Conservation (phyloP, 1,284 basidiomycete genomes). For the Rhodotorula sp. region DNA sequence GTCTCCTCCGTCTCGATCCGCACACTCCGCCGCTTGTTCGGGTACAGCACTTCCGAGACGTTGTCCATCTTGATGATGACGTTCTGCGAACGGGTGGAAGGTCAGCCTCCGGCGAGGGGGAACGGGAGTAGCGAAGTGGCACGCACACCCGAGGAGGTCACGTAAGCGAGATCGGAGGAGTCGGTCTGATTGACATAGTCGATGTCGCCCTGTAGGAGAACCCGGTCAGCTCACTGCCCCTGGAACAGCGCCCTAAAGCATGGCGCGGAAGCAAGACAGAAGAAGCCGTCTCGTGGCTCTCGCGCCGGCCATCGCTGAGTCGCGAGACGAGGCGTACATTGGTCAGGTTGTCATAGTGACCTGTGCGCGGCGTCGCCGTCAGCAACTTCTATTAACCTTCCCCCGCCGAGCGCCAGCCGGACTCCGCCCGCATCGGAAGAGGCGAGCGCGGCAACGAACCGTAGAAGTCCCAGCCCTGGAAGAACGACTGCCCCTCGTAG, state of each 20-base stretch:
- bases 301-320: not conserved
- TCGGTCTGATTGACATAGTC: constrained; percentile 33
- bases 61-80: constrained; percentile 40
- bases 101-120: too few species aligned
- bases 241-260: too few species aligned
- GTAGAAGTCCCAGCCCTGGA: constrained; percentile 33
- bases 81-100: not conserved
- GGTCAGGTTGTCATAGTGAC: constrained; percentile 37
- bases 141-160: constrained; percentile 30
- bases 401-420: too few species aligned
- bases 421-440: too few species aligned
- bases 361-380: not conserved
- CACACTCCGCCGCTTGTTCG: constrained; percentile 29
- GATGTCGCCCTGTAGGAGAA: constrained; percentile 24
- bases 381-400: not conserved
- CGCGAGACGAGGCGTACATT: not conserved
- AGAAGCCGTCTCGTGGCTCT: not conserved
- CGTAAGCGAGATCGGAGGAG: constrained; percentile 24
- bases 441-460: constrained; percentile 11
- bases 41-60: constrained; percentile 23
- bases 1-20: constrained; percentile 14
- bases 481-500: constrained; percentile 21
- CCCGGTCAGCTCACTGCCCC: too few species aligned
- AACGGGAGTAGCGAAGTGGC: not conserved
- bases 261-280: not conserved